Base-by-base conservation (phyloP, 2,329 filamentous ascomycete genomes). In the Penicillium freii region DNA sequence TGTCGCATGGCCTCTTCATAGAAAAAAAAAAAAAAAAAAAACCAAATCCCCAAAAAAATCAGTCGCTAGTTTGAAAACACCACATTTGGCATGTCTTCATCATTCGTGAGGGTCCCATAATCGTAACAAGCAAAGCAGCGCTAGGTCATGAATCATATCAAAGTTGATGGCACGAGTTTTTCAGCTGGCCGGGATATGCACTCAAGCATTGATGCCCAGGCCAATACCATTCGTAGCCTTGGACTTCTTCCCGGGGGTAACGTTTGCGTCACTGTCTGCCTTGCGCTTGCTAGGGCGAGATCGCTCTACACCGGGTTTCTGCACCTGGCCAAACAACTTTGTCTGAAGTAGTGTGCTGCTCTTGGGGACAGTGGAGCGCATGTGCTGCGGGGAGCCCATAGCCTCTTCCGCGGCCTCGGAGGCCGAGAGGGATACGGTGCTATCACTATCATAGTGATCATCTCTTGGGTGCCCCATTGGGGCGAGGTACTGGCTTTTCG, bases 371-470 rank as follows among this genome's bases (percentile, higher is more conserved):
- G 68, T 76, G 5, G 60, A 57, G 17, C 65, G 63, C 50, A 60
- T 57, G 11, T 62, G 56, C 11, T 58, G 57, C 9, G 49, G 57
- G n/a, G 43, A 23, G 6, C 45, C 46, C 29, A 54, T n/a, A 25
- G 19, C 84, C 40, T 89, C 86, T 51, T 81, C 83, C 11, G 84
- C 81, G 9, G 69, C 74, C 48, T 82, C 80, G 8, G 72, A 70
- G 43, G 84, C 83, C 1, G 82, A 83, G 21, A 84, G 87, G 1
- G 91, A 94, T 48, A 94, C 92, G 1, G 91, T 95, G 76, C 90
- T 93, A 72, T 95, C 91, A 58, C 90, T 86, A 72, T 91, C 92
- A 73, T 87, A 64, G 65, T 70, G 67, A 42, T 80, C 78, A 21
- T 81, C 79, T 4, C 77, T 77, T 15, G 60, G 79, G 71, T 89